These are phyloP conservation scores for Hemerocallis citrina DNA, from an alignment of 106 monocot genomes.

Conservation along the genomic window DNA sequence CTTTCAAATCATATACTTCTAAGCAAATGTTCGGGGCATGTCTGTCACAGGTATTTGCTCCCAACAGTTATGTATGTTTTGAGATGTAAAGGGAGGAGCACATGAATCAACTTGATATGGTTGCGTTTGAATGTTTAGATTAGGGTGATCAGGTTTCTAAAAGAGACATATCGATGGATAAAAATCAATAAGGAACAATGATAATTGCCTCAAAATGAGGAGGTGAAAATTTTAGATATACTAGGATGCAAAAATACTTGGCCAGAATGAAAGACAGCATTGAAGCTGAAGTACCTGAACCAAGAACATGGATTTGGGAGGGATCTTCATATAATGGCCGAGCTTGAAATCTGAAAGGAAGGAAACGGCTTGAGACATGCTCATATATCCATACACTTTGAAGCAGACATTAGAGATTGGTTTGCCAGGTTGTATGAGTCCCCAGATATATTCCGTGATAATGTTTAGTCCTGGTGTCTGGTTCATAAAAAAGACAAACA, in stretches of 20 bases:
- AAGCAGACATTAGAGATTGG: constrained; percentile 88
- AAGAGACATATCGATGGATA: no score
- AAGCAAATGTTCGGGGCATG: no score
- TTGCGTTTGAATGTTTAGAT: no score
- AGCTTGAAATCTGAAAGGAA: constrained; percentile 89
- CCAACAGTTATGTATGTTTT: no score
- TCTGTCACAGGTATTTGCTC: no score
- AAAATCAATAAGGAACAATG: no score
- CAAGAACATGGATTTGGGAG: constrained; percentile 88
- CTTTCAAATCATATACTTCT: no score
- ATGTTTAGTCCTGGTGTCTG: constrained; percentile 84
- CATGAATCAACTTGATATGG: no score
- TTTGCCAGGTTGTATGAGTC: constrained; percentile 65
- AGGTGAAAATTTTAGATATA: no score
- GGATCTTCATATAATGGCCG: constrained; percentile 95
- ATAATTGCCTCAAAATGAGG: no score
- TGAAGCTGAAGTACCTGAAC: constrained; percentile 44
- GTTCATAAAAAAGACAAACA: neutral
- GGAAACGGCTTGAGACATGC: constrained; percentile 81
- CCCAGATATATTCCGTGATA: constrained; percentile 80
- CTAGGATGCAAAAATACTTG: neutral
- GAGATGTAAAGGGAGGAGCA: no score
- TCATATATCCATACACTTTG: constrained; percentile 92
- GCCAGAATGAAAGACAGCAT: neutral
- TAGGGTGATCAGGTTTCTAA: no score